Base-by-base conservation (phyloP, 495 filamentous ascomycete genomes). In the Hyaloscypha bicolor region DNA sequence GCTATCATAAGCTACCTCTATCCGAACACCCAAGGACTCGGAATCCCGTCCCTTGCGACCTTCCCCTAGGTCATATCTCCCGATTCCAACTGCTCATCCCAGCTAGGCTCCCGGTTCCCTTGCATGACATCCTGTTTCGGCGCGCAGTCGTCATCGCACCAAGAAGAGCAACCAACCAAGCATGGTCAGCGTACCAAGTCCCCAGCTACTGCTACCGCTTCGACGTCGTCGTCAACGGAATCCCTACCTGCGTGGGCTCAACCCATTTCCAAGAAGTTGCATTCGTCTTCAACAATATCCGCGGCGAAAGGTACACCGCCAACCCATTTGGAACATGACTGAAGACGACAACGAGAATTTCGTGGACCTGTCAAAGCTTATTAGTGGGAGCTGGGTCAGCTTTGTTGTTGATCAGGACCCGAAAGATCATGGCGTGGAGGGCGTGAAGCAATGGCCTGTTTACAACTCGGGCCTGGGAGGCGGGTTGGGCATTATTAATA, bases 221-320 rank as follows among this genome's bases (percentile, higher is more conserved):
- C 74, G 74, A 82, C 42, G 71, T 68, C n/a, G 32, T 53, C n/a
- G 39, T 55, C 8, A 56, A 60, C 52, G 76, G 77, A 12, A 14
- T 77, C 9, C 73, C 76, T 9, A 52, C 59, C 0, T 52, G 25
- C 8, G 64, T 77, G 8, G 79, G 79, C 45, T 73, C 75, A 12
- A 76, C 76, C 8, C 82, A 85, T 67, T 83, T 83, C 71, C 73
- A 78, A 55, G 82, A 85, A 70, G 79, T 85, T 1, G 79, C 79
- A 0, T 84, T 83, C 70, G 79, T 83, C 1, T 81, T 83, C 68
- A 65, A 79, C 64, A 84, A 84, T 64, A 70, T 66, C 2, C 39
- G 71, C 14, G 80, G 81, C 8, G 12, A 73, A 1, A 82, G 82
- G 1, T 83, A 82, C 68, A 63, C 61, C n/a, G 63, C 67, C 55